Base-by-base conservation (phyloP, 1,284 basidiomycete species). In the Volvariella volvacea region DNA sequence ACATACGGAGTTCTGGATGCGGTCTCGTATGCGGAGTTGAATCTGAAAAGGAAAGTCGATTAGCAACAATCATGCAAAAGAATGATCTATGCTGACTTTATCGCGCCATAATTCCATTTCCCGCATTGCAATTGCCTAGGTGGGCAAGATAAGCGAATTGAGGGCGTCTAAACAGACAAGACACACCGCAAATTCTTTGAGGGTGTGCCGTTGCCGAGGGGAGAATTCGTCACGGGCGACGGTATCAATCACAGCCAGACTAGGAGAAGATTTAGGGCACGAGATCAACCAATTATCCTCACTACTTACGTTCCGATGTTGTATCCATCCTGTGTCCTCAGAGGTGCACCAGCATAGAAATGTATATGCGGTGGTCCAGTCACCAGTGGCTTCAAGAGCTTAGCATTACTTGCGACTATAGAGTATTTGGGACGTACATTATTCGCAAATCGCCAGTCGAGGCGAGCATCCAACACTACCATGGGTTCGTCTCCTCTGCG, bases 81-180 rank as follows among this genome's bases (percentile, higher is more conserved):
- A 31, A 30, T 20, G 41, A 15, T 39, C 10, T 43, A n/a, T 3
- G 8, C 53, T 57, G 49, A 87, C 86, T 73, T 93, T 93, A 62
- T 97, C 93, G 49, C 87, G 73, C 89, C 92, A 93, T 2, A 97
- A 67, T 62, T 96, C 93, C 80, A 97, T 83, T 65, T 97, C 93
- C 37, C 93, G 80, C 85, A 96, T 92, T n/a, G 87, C 84, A 44
- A 97, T 84, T 3, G 88, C 86, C 64, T 66, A 46, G 21, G 42
- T n/a, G 25, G 44, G 31, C 10, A 44, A 30, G 30, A 42, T 43
- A 10, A 21, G 33, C 30, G 42, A 36, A 2, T 15, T 14, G 40
- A 28, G 2, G n/a, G 38, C 30, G 17, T 38, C n/a, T 30, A n/a
- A 19, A 36, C n/a, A 7, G 36, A 41, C 22, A 31, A 6, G 14